Base-by-base conservation (phyloP, 169 alveolate species). In the Plasmodium fragile region DNA sequence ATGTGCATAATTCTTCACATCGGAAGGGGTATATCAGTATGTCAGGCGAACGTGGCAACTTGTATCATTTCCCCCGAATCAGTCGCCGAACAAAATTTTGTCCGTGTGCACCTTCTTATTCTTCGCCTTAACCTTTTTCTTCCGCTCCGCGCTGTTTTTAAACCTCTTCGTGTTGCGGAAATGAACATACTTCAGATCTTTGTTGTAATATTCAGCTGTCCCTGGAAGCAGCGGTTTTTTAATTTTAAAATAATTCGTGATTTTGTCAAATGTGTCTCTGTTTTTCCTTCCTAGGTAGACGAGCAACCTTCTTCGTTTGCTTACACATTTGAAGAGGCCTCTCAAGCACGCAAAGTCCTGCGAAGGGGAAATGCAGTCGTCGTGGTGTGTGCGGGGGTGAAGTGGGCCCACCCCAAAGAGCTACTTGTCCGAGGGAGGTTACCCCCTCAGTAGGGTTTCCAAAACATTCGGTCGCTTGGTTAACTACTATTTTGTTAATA, bases 241-340 rank as follows among this genome's bases (percentile, higher is more conserved):
- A 7, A 89, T 89, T 55, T 89, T 89, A 52, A 89, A 89, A 77
- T 39, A 78, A 18, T 80, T 82, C 28, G 94, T 89, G 16, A 89
- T 52, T 28, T 80, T 55, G 6, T 89, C 59, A 79, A 89, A 89
- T 30, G 55, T 52, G n/a, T 89, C 94, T 22, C 91, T 65, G 18
- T 89, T 43, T 79, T 89, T 89, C 30, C n/a, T 22, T 7, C 94
- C 94, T 16, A 89, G 32, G 52, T 89, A 89, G 25, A 79, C 45
- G n/a, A 89, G 78, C 34, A 89, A 41, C 52, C 53, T 89, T 28
- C 94, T 78, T n/a, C 94, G 28, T 28, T 89, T 59, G 11, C 85
- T 89, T 41, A 89, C 94, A 79, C 94, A 89, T 78, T 89, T 89
- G 90, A 89, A 89, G 13, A 89, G 39, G 10, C 94, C 94, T 69